Percentiles rank a stretch among this genome's conserved stretches.
phyloP scores from a whole-genome alignment of 768 basidiomycete species.

The Podaxis rugospora region DNA sequence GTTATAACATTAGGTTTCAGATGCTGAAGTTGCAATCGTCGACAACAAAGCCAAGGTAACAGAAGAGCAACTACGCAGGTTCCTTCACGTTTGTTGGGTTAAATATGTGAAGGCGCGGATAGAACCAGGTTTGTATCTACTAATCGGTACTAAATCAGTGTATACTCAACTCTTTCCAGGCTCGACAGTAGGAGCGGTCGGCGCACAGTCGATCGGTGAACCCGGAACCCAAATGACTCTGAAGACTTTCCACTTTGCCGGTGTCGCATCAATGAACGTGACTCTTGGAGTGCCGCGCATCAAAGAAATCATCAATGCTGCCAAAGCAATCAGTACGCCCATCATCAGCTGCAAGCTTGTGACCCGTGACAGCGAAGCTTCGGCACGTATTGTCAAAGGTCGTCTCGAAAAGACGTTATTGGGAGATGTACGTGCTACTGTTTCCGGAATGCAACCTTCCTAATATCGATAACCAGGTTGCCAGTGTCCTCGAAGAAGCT shows the following conservation, averaged over 20 bases:
- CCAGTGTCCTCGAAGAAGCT: slow-evolving; percentile 90
- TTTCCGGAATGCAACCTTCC: neutral
- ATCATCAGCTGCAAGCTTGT: slow-evolving; percentile 97
- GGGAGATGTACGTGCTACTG: slow-evolving; percentile 65
- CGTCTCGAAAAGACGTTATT: slow-evolving; percentile 92
- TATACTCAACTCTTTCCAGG: slow-evolving; percentile 37
- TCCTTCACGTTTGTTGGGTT: slow-evolving; percentile 85
- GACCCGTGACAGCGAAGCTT: slow-evolving; percentile 80
- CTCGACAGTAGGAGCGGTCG: slow-evolving; percentile 97
- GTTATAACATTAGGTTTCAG: slow-evolving; percentile 27
- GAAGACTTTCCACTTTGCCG: slow-evolving; percentile 99
- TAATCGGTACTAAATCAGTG: neutral
- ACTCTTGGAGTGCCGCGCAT: slow-evolving; percentile 99
- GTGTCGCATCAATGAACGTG: slow-evolving; percentile 99
- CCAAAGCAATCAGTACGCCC: slow-evolving; percentile 95
- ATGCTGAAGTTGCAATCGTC: slow-evolving; percentile 67
- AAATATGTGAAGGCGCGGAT: slow-evolving; percentile 95
- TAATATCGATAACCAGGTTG: slow-evolving; percentile 49
- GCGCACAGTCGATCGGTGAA: slow-evolving; percentile 98
- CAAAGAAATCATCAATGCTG: slow-evolving; percentile 99
- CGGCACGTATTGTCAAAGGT: slow-evolving; percentile 96
- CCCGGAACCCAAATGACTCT: slow-evolving; percentile 99
- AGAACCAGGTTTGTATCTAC: slow-evolving; percentile 68
- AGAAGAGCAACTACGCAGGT: slow-evolving; percentile 66
- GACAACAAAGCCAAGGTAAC: slow-evolving; percentile 92